Conservation (phyloP, 441 rosid species). For the Macaranga tanarius region DNA sequence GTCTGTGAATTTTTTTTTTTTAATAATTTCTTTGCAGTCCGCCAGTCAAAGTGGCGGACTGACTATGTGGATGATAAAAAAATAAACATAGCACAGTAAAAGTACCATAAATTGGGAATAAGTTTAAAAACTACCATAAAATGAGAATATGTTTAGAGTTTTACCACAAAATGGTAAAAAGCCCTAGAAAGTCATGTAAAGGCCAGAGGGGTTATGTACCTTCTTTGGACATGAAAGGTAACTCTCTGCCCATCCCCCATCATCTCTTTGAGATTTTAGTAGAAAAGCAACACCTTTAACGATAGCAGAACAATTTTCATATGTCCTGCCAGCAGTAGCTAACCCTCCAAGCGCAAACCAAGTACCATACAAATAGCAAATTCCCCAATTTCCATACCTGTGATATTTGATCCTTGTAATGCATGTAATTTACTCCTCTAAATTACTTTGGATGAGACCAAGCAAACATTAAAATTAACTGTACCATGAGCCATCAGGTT, state of each 20-base stretch:
- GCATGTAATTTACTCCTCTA: not conserved
- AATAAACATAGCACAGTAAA: no score
- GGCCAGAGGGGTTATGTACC: constrained; percentile 16
- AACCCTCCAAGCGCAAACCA: constrained; percentile 40
- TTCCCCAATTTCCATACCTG: constrained; percentile 43
- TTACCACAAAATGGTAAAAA: no score
- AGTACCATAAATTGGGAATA: no score
- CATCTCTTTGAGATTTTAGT: constrained; percentile 30
- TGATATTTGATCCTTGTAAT: not conserved
- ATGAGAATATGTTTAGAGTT: no score
- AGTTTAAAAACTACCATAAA: no score
- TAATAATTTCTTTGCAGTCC: no score
- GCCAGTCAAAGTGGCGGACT: no score
- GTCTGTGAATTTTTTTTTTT: no score
- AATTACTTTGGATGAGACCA: no score
- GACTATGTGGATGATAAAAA: no score
- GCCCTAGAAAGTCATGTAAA: no score
- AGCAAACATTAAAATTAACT: not conserved
- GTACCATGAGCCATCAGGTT: constrained; percentile 57
- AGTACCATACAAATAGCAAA: constrained; percentile 42
- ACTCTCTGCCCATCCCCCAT: constrained; percentile 56
- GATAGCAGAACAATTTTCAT: constrained; percentile 29
- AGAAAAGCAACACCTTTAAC: constrained; percentile 40
- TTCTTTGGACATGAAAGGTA: constrained; percentile 36
- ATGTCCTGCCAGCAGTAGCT: constrained; percentile 41